A percentile compares a stretch with the other conserved stretches of the same genome.
phyloP scores from a whole-genome alignment of 2,329 filamentous ascomycete species.

The Penicillium brasilianum region DNA sequence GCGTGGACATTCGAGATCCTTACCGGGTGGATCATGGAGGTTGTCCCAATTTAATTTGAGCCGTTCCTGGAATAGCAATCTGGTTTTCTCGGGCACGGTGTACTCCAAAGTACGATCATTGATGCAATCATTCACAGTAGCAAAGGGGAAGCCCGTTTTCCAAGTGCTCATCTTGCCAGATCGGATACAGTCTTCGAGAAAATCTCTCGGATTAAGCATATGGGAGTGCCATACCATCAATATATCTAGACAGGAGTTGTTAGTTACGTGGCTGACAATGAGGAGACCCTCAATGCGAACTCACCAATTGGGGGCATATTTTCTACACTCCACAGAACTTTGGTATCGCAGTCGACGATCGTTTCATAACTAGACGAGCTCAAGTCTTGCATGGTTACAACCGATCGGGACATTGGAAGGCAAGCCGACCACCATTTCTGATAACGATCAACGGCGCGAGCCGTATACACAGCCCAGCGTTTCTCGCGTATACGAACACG shows the following conservation, averaged over 20 bases:
- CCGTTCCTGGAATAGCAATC: slow-evolving; percentile 26
- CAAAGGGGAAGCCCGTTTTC: slow-evolving; percentile 30
- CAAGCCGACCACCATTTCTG: slow-evolving; percentile 60
- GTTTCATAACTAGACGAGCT: slow-evolving; percentile 17
- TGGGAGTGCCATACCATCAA: slow-evolving; percentile 35
- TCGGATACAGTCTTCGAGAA: slow-evolving; percentile 31
- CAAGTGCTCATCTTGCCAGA: slow-evolving; percentile 31
- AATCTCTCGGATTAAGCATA: slow-evolving; percentile 30
- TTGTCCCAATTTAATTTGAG: slow-evolving; percentile 62
- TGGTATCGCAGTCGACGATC: slow-evolving; percentile 17
- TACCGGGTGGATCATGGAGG: slow-evolving; percentile 54
- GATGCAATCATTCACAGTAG: slow-evolving; percentile 25
- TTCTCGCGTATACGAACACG: slow-evolving; percentile 67
- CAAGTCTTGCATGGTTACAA: slow-evolving; percentile 19
- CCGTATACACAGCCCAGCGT: slow-evolving; percentile 72
- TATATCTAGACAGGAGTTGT: slow-evolving; percentile 23
- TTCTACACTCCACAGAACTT: slow-evolving; percentile 19
- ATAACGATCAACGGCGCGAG: slow-evolving; percentile 70
- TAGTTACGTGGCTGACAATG: not conserved
- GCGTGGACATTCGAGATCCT: slow-evolving; percentile 59
- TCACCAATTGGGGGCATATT: slow-evolving; percentile 31
- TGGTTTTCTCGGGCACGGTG: slow-evolving; percentile 14
- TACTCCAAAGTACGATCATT: slow-evolving; percentile 28
- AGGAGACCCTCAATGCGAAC: not conserved
- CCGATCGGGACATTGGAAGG: slow-evolving; percentile 23